Conservation (phyloP, 2,329 filamentous ascomycete species). For the Trichoderma sp. region DNA sequence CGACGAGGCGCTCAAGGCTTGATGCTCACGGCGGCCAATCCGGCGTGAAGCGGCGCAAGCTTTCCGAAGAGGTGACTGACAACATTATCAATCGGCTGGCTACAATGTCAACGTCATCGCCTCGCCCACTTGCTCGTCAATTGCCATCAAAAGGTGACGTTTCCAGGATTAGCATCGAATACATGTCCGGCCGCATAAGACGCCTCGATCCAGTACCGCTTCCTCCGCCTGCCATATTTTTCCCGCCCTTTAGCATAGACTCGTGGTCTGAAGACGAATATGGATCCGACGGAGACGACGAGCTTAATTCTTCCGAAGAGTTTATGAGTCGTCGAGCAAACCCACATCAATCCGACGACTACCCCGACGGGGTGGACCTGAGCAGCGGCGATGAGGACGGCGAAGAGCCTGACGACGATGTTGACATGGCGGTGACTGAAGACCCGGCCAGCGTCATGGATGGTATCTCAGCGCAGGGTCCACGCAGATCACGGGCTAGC, state of each 20-base stretch:
- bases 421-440: constrained; percentile 40
- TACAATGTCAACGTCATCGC: constrained; percentile 48
- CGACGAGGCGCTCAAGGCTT: constrained; percentile 50
- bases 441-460: neutral
- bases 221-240: constrained; percentile 58
- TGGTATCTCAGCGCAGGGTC: constrained; percentile 4
- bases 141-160: constrained; percentile 12
- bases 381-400: constrained; percentile 49
- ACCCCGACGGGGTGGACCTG: constrained; percentile 46
- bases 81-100: constrained; percentile 49
- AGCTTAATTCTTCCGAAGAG: constrained; percentile 38
- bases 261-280: constrained; percentile 41
- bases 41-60: constrained; percentile 5
- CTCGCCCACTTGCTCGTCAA: constrained; percentile 31
- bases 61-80: constrained; percentile 43
- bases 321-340: constrained; percentile 43
- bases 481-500: constrained; percentile 38
- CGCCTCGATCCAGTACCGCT: constrained; percentile 53
- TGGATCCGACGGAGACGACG: constrained; percentile 38
- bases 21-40: constrained; percentile 28
- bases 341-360: constrained; percentile 47
- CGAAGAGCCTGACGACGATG: constrained; percentile 45
- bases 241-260: constrained; percentile 52
- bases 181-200: constrained; percentile 49
- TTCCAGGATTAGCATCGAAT: constrained; percentile 48